Evolutionary conservation across 202 grass and related monocot genomes (phyloP).

Genomic region (Digitaria exilis): DNA sequence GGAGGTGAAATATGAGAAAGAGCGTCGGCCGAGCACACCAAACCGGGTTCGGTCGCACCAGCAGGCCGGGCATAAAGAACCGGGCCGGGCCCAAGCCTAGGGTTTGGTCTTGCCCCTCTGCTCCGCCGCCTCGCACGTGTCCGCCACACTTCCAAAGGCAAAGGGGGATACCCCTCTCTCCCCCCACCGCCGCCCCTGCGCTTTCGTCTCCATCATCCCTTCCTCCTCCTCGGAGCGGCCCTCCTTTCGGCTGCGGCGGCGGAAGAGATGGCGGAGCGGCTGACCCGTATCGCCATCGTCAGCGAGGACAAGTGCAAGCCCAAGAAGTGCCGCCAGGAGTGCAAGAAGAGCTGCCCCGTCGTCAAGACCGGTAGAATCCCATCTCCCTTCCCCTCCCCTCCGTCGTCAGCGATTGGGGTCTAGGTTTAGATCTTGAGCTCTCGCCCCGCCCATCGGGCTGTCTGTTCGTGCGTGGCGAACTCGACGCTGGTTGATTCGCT

Average conservation of each 20-base stretch:
- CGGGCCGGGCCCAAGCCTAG: background rate
- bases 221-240: conserved; percentile 19
- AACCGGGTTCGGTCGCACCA: background rate
- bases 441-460: background rate
- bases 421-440: conserved; percentile 14
- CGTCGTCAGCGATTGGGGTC: background rate
- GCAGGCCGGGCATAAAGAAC: background rate
- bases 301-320: conserved; percentile 92
- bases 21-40: background rate
- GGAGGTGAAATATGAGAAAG: background rate
- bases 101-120: conserved; percentile 34
- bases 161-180: background rate
- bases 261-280: conserved; percentile 80
- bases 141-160: conserved; percentile 41
- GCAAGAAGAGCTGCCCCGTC: conserved; percentile 94
- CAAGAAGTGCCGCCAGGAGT: conserved; percentile 95
- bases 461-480: background rate
- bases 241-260: conserved; percentile 15
- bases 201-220: background rate
- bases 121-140: conserved; percentile 36
- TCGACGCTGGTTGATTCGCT: background rate
- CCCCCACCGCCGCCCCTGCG: conserved; percentile 24
- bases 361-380: conserved; percentile 69
- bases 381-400: too few relatives aligned
- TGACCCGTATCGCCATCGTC: conserved; percentile 91